Evolutionary conservation across 495 filamentous ascomycete species (phyloP).

Genomic region (Penicillium cosmopolitanum): DNA sequence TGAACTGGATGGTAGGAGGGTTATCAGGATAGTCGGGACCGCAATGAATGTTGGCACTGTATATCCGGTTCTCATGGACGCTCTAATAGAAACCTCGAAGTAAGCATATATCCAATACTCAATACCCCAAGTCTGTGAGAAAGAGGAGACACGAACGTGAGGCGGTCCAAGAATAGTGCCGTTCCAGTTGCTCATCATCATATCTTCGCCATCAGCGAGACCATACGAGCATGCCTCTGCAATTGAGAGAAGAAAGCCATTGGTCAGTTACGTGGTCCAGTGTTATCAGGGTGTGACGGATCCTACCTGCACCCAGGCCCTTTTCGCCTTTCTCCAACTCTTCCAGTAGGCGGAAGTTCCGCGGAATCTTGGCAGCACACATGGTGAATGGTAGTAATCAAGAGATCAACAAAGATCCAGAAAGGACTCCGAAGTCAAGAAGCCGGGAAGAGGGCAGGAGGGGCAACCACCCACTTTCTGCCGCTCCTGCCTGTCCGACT

Average conservation of each 20-base stretch:
- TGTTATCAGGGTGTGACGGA: conserved; percentile 7
- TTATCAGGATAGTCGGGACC: conserved; percentile 85
- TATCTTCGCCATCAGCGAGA: conserved; percentile 89
- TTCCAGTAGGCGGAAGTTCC: conserved; percentile 94
- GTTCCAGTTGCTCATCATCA: conserved; percentile 98
- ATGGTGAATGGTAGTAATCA: conserved; percentile 43
- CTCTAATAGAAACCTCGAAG: conserved; percentile 58
- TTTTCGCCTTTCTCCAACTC: conserved; percentile 99
- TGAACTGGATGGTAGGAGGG: conserved; percentile 87
- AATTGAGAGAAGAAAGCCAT: conserved; percentile 14
- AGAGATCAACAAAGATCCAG: conserved; percentile 6
- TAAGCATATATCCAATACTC: neutral
- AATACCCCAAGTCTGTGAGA: neutral
- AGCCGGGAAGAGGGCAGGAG: conserved; percentile 14
- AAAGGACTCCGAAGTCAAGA: neutral
- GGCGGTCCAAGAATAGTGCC: conserved; percentile 96
- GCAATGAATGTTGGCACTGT: conserved; percentile 96
- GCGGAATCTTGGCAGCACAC: conserved; percentile 85
- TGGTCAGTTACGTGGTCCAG: conserved; percentile 14
- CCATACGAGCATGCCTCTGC: conserved; percentile 96
- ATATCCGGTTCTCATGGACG: conserved; percentile 97
- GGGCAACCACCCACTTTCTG: conserved; percentile 23
- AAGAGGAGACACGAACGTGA: conserved; percentile 65
- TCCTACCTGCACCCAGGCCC: conserved; percentile 84
- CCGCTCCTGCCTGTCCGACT: conserved; percentile 13